phyloP scores from a whole-genome alignment of 2,329 filamentous ascomycete species.

The Trichoderma arundinaceum region DNA sequence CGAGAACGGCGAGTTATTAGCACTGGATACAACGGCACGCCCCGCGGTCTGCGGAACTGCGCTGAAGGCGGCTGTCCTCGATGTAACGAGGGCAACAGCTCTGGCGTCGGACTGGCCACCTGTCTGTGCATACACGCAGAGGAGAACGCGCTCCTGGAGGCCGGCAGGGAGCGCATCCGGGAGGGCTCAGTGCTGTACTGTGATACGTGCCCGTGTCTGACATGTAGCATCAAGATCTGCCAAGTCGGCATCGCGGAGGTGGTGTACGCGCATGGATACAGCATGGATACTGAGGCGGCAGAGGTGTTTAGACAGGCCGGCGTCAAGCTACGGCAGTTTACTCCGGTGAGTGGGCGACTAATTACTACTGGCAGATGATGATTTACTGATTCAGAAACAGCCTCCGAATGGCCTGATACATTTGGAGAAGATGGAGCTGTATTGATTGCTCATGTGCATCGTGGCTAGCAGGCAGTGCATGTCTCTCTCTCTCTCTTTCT shows the following conservation, averaged over 20 bases:
- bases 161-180: slow-evolving; percentile 85
- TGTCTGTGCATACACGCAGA: slow-evolving; percentile 98
- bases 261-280: slow-evolving; percentile 91
- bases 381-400: slow-evolving; percentile 47
- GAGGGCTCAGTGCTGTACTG: slow-evolving; percentile 87
- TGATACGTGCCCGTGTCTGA: slow-evolving; percentile 95
- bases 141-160: slow-evolving; percentile 95
- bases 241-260: slow-evolving; percentile 96
- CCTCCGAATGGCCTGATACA: slow-evolving; percentile 69
- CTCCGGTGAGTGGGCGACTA: slow-evolving; percentile 65
- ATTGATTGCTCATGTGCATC: slow-evolving; percentile 34
- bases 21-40: slow-evolving; percentile 98
- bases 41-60: slow-evolving; percentile 85
- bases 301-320: slow-evolving; percentile 83
- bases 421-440: slow-evolving; percentile 59
- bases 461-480: neutral
- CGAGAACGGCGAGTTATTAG: slow-evolving; percentile 84
- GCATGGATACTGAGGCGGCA: slow-evolving; percentile 87
- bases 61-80: slow-evolving; percentile 87
- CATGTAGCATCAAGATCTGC: slow-evolving; percentile 97
- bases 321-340: slow-evolving; percentile 84
- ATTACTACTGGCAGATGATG: neutral
- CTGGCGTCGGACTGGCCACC: slow-evolving; percentile 77
- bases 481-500: neutral
- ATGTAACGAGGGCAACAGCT: slow-evolving; percentile 77